Conservation (phyloP, 345 rosid species). For the Erysimum cheiranthoides region DNA sequence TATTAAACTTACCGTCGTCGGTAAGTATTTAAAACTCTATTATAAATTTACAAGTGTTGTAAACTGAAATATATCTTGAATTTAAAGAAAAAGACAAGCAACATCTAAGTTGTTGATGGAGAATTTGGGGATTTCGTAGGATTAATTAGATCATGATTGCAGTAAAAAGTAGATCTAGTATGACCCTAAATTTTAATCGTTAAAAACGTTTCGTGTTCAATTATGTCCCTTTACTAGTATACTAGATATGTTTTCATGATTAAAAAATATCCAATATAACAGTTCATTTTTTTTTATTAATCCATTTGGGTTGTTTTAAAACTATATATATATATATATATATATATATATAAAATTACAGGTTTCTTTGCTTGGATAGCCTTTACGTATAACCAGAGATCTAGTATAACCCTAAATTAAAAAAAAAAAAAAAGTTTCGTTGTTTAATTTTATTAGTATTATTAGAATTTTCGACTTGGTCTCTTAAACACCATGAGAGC, state of each 20-base stretch:
- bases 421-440: too few relatives aligned
- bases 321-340: too few relatives aligned
- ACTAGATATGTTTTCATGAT: background rate
- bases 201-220: conserved; percentile 2
- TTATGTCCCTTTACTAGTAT: background rate
- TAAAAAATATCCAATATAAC: background rate
- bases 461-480: too few relatives aligned
- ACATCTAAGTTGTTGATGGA: conserved; percentile 16
- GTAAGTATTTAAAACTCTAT: background rate
- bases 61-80: background rate
- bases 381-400: too few relatives aligned
- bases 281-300: background rate
- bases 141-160: conserved; percentile 30
- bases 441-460: too few relatives aligned
- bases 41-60: background rate
- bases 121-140: background rate
- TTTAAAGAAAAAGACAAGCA: conserved; percentile 11
- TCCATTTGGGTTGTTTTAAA: background rate
- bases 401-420: too few relatives aligned
- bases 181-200: background rate
- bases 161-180: conserved; percentile 16
- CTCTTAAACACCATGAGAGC: too few relatives aligned
- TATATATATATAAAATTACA: too few relatives aligned
- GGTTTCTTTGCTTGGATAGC: too few relatives aligned
- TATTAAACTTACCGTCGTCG: background rate